Base-by-base conservation (phyloP, 768 basidiomycete genomes). In the Podaxis rugospora region DNA sequence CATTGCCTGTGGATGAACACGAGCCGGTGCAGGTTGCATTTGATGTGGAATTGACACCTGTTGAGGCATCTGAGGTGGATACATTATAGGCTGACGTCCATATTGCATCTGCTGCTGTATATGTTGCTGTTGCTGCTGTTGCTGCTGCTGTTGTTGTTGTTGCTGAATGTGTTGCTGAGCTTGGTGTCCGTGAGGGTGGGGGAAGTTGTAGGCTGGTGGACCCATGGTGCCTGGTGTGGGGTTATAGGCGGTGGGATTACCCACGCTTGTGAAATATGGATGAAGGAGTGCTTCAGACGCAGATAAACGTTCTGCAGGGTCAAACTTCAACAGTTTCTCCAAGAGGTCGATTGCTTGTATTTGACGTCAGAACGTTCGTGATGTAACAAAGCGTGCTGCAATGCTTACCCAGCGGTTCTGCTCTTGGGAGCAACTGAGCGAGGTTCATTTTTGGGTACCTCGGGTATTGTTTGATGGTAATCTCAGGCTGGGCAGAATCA, bases 291-390 rank as follows among this genome's bases (percentile, higher is more conserved):
- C 95, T 49, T 98, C 92, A 9, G 88, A 87, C 25, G 96, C 96
- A 11, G 93, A 91, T 50, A 95, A 86, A 57, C 97, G 89, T 67
- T 93, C 90, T 28, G 88, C 81, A 1, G 97, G 97, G 69, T 98
- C 97, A 69, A 98, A 99, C 69, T 98, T 95, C 51, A 99, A 84
- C 47, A 98, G 85, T 51, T 89, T 87, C 72, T 98, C 97, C 47
- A 99, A 87, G 1, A 98, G 83, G 73, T 98, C 94, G 70, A 98
- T 84, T 23, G 96, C 96, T 84, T 54, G 14, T 80, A 65, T 32
- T 32, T 59, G 27, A 11, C n/a, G 27, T 51, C 21, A 51, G 57
- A 51, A 32, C n/a, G 44, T 28, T 40, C 5, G n/a, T 13, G 36
- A 25, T 36, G 28, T 49, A 27, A 13, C 11, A 50, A 16, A n/a